Conservation (phyloP, 306 rosid species). For the barrel medic (Medicago truncatula) region MtrunA17r5.0-ANR NC_053046.1:6971001-6971500, state of each 20-base stretch:
- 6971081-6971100: slow-evolving; percentile 67
- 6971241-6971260: slow-evolving; percentile 97
- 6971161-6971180: slow-evolving; percentile 86
- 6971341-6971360: slow-evolving; percentile 50
- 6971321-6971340: slow-evolving; percentile 8
- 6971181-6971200: slow-evolving; percentile 96
- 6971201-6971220: slow-evolving; percentile 96
- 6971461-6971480: no score
- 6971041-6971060: slow-evolving; percentile 96
- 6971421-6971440: no score
- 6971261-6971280: slow-evolving; percentile 49
- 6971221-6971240: slow-evolving; percentile 84
- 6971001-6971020: slow-evolving; percentile 93
- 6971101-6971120: slow-evolving; percentile 85
- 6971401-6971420: no score
- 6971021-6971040: slow-evolving; percentile 87
- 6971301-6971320: no score
- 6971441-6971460: no score
- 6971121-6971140: slow-evolving; percentile 78
- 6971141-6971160: slow-evolving; percentile 90
- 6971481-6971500: no score
- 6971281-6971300: slow-evolving; percentile 16
- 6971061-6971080: slow-evolving; percentile 92
- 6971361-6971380: no score
- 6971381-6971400: no score